A percentile compares a stretch with the other conserved stretches of the same genome.
These are phyloP conservation scores for Nakaseomyces glabratus DNA, from an alignment of 1,139 yeast species.

Conservation along the genomic window DNA sequence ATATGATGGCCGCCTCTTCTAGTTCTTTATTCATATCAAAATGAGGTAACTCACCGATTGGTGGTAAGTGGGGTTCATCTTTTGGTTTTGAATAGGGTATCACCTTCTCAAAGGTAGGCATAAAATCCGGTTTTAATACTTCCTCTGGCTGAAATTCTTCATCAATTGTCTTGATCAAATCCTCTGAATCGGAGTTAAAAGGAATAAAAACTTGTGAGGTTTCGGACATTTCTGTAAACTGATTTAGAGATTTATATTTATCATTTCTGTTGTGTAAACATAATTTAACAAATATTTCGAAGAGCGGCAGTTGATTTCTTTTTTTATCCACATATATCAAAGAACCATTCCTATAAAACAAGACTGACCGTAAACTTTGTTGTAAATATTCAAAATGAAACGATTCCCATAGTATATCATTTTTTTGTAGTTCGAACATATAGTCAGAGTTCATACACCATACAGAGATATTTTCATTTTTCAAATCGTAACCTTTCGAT, in stretches of 20 bases:
- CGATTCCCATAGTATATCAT: constrained; percentile 18
- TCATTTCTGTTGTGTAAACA: neutral
- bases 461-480: constrained; percentile 8
- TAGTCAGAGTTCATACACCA: constrained; percentile 14
- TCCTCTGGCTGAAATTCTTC: constrained; percentile 19
- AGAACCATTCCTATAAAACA: constrained; percentile 12
- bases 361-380: constrained; percentile 17
- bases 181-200: constrained; percentile 42
- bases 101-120: neutral
- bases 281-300: neutral
- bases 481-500: constrained; percentile 7
- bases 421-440: constrained; percentile 15
- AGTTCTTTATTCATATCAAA: neutral
- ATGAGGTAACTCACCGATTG: neutral
- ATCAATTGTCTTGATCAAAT: constrained; percentile 41
- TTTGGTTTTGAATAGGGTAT: neutral
- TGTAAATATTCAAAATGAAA: constrained; percentile 19
- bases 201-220: constrained; percentile 40
- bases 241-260: neutral
- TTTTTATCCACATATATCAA: constrained; percentile 13
- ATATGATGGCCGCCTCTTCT: too few relatives aligned
- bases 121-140: constrained; percentile 7
- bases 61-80: neutral
- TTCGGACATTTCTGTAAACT: constrained; percentile 24
- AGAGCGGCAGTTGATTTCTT: constrained; percentile 1